Evolutionary conservation across 345 rosid genomes (phyloP), one percentile per base, ranked within the genome.

Genomic region (Rubroshorea leprosula): DNA sequence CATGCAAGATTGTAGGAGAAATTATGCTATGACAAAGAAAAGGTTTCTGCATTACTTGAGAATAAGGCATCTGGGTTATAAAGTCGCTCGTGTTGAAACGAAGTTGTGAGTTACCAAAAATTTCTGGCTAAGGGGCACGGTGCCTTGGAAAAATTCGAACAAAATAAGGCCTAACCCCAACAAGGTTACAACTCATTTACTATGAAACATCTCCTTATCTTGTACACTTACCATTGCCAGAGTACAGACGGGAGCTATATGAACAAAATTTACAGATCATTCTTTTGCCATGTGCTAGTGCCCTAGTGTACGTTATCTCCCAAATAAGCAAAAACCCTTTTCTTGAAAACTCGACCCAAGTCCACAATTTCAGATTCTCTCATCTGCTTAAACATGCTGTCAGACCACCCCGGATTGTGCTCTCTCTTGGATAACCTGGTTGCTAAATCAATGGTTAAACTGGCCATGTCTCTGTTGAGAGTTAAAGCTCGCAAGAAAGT

Each of bases 381-480:
- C 51, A 72, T 76, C 61, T 75, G 80, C 74, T 67, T 26, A 26
- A 56, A 60, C 49, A 57, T 58, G 54, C 18, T 64, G 57, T 78
- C 80, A 0, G 66, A 43, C 41, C 56, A 67, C 54, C 63, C 55
- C 19, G n/a, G 39, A 24, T 64, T 68, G 29, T 19, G 66, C 27
- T 67, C 80, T 62, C 78, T 74, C 25, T 76, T 73, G 1, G 89
- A 85, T 74, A 89, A 72, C 63, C 88, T 74, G 69, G 72, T 79
- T 6, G 91, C 87, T 17, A 85, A 72, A 53, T 84, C 90, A 44
- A 89, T 53, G 16, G 89, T 85, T 79, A 89, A 67, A 66, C 84
- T 78, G 29, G 80, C 97, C 86, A 82, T 81, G 70, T 85, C 89
- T 69, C 97, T 75, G 73, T 78, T 80, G 49, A 69, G 78, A 23